Conservation (phyloP, 768 basidiomycete species). For the Rhizopogon sp. region DNA sequence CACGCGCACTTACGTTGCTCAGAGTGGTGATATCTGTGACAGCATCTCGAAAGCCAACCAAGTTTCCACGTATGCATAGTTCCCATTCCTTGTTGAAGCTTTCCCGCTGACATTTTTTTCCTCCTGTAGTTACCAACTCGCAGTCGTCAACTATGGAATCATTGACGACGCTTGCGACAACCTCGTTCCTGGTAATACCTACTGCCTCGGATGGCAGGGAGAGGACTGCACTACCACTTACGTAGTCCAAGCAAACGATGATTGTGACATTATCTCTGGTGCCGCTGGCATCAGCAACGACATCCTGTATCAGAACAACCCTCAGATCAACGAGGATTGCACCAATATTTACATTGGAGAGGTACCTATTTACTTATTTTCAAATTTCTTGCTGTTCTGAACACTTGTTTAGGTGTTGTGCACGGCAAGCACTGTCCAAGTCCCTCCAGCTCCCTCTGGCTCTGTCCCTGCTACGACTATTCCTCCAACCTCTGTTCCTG, state of each 20-base stretch:
- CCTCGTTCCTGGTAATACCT: conserved; percentile 38
- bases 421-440: conserved; percentile 31
- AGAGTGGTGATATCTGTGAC: conserved; percentile 65
- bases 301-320: conserved; percentile 66
- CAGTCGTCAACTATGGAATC: conserved; percentile 46
- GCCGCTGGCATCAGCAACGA: conserved; percentile 42
- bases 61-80: conserved; percentile 53
- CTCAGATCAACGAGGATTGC: conserved; percentile 54
- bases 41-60: conserved; percentile 58
- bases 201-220: conserved; percentile 60
- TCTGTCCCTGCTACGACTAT: conserved; percentile 19
- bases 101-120: not conserved
- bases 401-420: conserved; percentile 46
- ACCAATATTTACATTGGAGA: conserved; percentile 73
- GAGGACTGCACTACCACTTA: conserved; percentile 63
- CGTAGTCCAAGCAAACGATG: conserved; percentile 50
- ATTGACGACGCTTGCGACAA: conserved; percentile 57
- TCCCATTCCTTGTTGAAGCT: not conserved
- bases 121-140: conserved; percentile 63
- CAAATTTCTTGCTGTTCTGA: not conserved
- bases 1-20: conserved; percentile 55
- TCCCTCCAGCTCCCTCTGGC: conserved; percentile 39
- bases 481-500: conserved; percentile 27
- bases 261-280: conserved; percentile 47
- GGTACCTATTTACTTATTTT: conserved; percentile 34